Evolutionary conservation across 306 rosid species (phyloP), one percentile per base, ranked within the genome.

Genomic region (Abrus pulchellus): DNA sequence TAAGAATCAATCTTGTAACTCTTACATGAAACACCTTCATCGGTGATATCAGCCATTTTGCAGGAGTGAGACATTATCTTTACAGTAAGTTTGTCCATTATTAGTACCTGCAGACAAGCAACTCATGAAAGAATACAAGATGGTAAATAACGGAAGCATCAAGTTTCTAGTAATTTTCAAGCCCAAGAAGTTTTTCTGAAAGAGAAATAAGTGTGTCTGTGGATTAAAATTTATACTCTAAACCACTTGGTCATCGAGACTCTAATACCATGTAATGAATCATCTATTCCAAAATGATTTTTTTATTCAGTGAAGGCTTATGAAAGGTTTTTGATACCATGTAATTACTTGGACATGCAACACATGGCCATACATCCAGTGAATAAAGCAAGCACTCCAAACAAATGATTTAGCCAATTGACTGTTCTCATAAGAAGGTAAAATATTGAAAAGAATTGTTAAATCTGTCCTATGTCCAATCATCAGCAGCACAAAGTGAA

Each of bases 21-120:
- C 97, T 88, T 94, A 94, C 99, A 91, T 87, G 97, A 90, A 89
- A 93, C 97, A 10, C 97, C 97, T 90, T 94, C 99, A 41, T 93
- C 95, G 38, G 99, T 91, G 83, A 94, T 91, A 87, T 94, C 99
- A 61, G 97, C 97, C 99, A 94, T 94, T 93, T 90, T 94, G 89
- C 99, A 94, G 12, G 99, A 86, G 81, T 86, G 88, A 49, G 99
- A 94, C 97, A 93, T 93, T 86, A 94, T 90, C 93, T 90, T 94
- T 44, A 94, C 92, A 45, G 99, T 94, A 71, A 94, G 86, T 81
- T 87, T 94, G 90, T 94, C 97, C 99, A 94, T 91, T 84, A 94
- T 93, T 44, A 90, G 91, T 72, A 94, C 99, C 99, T 94, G 84
- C 75, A 88, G 65, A 41, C 76, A 75, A 84, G 52, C 76, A 74